phyloP scores from a whole-genome alignment of 2,329 filamentous ascomycete genomes.

The Claviceps cyperi region DNA sequence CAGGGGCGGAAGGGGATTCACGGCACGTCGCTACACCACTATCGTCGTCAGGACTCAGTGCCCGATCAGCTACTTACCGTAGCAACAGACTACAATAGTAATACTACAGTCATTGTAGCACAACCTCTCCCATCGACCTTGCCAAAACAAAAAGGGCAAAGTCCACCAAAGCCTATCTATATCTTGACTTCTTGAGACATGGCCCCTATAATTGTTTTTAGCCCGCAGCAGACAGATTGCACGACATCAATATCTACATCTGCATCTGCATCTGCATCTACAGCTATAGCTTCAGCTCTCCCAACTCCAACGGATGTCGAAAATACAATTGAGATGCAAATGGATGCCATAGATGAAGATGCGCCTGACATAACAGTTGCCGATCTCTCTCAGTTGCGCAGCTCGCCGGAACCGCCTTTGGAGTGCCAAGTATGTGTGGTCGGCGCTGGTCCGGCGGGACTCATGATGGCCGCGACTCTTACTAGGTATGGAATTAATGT shows the following conservation, averaged over 20 bases:
- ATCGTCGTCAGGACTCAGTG: neutral
- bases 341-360: slow-evolving; percentile 10
- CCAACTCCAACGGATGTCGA: slow-evolving; percentile 4
- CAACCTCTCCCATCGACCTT: neutral
- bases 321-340: slow-evolving; percentile 7
- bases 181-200: neutral
- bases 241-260: neutral
- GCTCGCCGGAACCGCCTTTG: slow-evolving; percentile 30
- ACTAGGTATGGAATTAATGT: slow-evolving; percentile 52
- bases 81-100: neutral
- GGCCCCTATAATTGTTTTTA: slow-evolving; percentile 5
- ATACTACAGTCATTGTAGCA: neutral
- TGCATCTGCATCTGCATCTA: neutral
- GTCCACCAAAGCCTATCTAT: neutral
- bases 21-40: neutral
- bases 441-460: slow-evolving; percentile 40
- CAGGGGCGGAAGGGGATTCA: neutral
- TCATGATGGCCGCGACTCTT: slow-evolving; percentile 41
- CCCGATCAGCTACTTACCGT: neutral
- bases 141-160: neutral
- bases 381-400: slow-evolving; percentile 33
- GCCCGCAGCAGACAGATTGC: neutral
- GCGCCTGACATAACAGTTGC: slow-evolving; percentile 25
- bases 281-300: neutral
- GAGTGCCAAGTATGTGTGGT: slow-evolving; percentile 36